Evolutionary conservation across 805 yeast species (phyloP).

Genomic region (Metschnikowia rubicola): DNA sequence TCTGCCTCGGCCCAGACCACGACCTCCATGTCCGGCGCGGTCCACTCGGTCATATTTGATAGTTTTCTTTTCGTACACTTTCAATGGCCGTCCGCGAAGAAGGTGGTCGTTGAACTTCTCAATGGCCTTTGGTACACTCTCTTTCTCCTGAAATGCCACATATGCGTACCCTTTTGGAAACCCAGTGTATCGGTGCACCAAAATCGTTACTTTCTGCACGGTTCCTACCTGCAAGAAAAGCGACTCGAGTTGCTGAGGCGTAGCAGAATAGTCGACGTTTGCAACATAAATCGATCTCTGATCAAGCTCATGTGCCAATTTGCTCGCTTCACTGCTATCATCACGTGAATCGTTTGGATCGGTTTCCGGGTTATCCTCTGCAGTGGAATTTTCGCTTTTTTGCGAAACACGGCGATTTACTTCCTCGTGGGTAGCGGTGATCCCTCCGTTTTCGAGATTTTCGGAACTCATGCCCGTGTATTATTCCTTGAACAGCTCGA

Average conservation of each 20-base stretch:
- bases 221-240: constrained; percentile 44
- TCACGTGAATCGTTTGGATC: too few species aligned
- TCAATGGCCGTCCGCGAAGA: constrained; percentile 46
- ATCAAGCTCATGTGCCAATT: constrained; percentile 35
- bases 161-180: constrained; percentile 61
- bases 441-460: too few species aligned
- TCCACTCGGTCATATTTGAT: constrained; percentile 21
- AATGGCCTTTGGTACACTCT: constrained; percentile 47
- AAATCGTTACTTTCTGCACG: constrained; percentile 51
- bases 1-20: constrained; percentile 19
- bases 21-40: constrained; percentile 36
- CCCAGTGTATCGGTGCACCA: constrained; percentile 44
- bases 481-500: too few species aligned
- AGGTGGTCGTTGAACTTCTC: constrained; percentile 36
- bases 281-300: constrained; percentile 53
- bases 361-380: too few species aligned
- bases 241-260: constrained; percentile 50
- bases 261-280: constrained; percentile 45
- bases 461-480: too few species aligned
- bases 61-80: constrained; percentile 51
- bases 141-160: constrained; percentile 48
- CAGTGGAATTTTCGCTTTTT: too few species aligned
- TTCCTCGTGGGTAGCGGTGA: too few species aligned
- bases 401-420: too few species aligned
- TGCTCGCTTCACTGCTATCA: neutral